Conservation (phyloP, 108 stramenopile genomes). For the Stephanodiscus triporus region DNA sequence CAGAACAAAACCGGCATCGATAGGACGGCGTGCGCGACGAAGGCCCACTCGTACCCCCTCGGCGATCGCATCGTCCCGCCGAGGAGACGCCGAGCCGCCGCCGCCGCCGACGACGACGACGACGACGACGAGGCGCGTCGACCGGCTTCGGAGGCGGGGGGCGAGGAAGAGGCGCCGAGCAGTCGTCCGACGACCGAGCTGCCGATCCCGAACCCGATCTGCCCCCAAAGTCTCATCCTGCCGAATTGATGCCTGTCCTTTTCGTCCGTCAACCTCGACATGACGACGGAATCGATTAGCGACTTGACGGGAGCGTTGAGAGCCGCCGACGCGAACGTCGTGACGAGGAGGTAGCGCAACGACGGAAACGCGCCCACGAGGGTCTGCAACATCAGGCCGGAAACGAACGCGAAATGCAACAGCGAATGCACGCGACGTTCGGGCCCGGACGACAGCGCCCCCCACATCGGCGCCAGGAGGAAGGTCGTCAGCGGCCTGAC, state of each 20-base stretch:
- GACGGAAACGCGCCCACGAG: slow-evolving; percentile 61
- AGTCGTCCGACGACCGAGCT: slow-evolving; percentile 65
- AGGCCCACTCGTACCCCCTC: slow-evolving; percentile 79
- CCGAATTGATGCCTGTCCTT: slow-evolving; percentile 83
- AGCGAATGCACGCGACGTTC: slow-evolving; percentile 78
- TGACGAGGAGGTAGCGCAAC: slow-evolving; percentile 66
- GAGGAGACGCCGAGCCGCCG: background rate
- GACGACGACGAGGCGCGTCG: background rate
- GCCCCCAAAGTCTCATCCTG: slow-evolving; percentile 91
- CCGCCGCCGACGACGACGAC: background rate
- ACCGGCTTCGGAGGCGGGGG: background rate
- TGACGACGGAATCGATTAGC: slow-evolving; percentile 91
- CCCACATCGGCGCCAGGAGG: slow-evolving; percentile 94
- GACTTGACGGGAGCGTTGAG: slow-evolving; percentile 95
- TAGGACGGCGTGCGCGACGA: slow-evolving; percentile 69
- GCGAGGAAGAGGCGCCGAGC: slow-evolving; percentile 34
- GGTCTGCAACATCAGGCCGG: slow-evolving; percentile 77
- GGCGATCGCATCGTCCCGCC: slow-evolving; percentile 14
- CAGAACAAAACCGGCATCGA: slow-evolving; percentile 75
- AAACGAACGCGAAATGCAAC: slow-evolving; percentile 86
- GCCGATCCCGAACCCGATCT: slow-evolving; percentile 94
- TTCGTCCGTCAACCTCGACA: slow-evolving; percentile 55
- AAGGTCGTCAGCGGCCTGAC: slow-evolving; percentile 95
- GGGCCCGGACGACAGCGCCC: slow-evolving; percentile 81
- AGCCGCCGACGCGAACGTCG: slow-evolving; percentile 87